These are phyloP conservation scores for Syzygium oleosum DNA, from an alignment of 345 rosid species.

Conservation along the genomic window DNA sequence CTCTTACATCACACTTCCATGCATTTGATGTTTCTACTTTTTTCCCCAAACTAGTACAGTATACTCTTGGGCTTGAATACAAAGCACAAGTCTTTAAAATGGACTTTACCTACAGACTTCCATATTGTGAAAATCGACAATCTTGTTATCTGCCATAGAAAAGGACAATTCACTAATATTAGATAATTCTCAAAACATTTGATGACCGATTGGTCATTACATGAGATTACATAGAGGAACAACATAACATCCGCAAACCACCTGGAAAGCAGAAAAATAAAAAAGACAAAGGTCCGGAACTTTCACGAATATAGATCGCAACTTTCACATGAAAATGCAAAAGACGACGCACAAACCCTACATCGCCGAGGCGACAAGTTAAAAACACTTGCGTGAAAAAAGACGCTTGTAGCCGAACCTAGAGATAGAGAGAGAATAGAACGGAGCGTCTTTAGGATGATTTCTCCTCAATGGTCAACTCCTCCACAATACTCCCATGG, in stretches of 20 bases:
- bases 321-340: not conserved
- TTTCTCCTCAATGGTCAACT: slow-evolving; percentile 43
- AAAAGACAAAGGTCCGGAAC: not conserved
- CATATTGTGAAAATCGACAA: not conserved
- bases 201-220: not conserved
- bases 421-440: not conserved
- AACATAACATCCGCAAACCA: not conserved
- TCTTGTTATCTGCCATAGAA: not conserved
- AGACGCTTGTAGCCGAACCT: not conserved
- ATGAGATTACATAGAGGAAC: not conserved
- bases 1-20: not conserved
- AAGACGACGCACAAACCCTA: not conserved
- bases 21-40: not conserved
- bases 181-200: not conserved
- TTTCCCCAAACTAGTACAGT: not conserved
- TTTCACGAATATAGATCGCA: not conserved
- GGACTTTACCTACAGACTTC: not conserved
- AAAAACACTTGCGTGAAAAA: not conserved
- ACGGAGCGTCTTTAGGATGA: not conserved
- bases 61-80: not conserved
- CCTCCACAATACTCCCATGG: slow-evolving; percentile 59
- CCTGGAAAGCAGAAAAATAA: not conserved
- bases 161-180: not conserved
- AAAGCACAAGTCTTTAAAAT: not conserved
- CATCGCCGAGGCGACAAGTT: not conserved